Percentiles rank a stretch among this genome's conserved stretches.
Conservation (phyloP, 2,329 filamentous ascomycete species). For the Pyricularia pennisetigena region DNA sequence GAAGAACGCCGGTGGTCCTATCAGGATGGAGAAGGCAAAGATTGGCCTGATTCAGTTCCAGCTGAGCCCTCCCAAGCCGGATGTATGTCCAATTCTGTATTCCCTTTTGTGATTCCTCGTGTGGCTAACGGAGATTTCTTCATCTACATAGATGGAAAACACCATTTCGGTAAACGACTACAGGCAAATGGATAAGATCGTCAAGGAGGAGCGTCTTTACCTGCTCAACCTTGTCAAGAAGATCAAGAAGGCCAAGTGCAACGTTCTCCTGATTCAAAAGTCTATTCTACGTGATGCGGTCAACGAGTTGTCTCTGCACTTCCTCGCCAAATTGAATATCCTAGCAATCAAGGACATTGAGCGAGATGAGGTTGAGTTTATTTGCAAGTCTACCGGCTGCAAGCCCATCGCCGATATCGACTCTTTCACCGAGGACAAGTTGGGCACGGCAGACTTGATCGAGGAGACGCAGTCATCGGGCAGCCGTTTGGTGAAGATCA, state of each 20-base stretch:
- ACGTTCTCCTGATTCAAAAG: slow-evolving; percentile 96
- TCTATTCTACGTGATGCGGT: slow-evolving; percentile 96
- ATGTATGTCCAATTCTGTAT: slow-evolving; percentile 44
- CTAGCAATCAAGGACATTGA: slow-evolving; percentile 96
- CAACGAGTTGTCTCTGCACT: slow-evolving; percentile 95
- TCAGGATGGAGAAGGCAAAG: slow-evolving; percentile 91
- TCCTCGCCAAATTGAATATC: slow-evolving; percentile 94
- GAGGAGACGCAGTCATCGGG: slow-evolving; percentile 86
- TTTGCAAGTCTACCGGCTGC: slow-evolving; percentile 98
- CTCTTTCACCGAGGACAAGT: slow-evolving; percentile 97
- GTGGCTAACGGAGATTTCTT: background rate
- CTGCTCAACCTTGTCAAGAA: slow-evolving; percentile 99
- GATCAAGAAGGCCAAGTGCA: slow-evolving; percentile 99
- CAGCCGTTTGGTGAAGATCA: slow-evolving; percentile 89
- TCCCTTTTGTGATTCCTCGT: background rate
- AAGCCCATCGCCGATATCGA: slow-evolving; percentile 98
- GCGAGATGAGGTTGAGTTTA: slow-evolving; percentile 96
- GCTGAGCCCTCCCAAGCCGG: slow-evolving; percentile 93
- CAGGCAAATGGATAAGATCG: slow-evolving; percentile 99
- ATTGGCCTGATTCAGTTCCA: slow-evolving; percentile 99
- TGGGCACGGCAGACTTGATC: slow-evolving; percentile 84
- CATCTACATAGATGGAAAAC: slow-evolving; percentile 75
- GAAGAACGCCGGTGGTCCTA: slow-evolving; percentile 85
- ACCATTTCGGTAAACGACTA: slow-evolving; percentile 99
- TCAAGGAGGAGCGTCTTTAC: slow-evolving; percentile 98